Base-by-base conservation (phyloP, 2,329 filamentous ascomycete species). In the Fusarium ramigenum region DNA sequence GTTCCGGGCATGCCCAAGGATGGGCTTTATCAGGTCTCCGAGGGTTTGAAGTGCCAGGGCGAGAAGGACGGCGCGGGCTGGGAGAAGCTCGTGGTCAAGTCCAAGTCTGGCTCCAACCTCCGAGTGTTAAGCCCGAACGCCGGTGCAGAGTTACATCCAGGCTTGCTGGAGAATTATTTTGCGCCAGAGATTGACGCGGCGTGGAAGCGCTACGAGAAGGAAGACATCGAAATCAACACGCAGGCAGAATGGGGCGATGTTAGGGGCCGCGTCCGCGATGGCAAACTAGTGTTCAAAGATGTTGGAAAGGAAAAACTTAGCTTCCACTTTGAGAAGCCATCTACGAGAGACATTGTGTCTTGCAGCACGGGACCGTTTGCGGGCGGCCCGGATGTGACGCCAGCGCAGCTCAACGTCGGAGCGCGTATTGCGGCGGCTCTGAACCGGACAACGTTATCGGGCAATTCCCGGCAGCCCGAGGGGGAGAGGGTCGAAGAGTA, bases 341-440 rank as follows among this genome's bases (percentile, higher is more conserved):
- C 82, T 25, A 83, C 86, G 1, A 78, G 73, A 36, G 86, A 89
- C 76, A 85, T 89, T 61, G 89, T 88, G 74, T 83, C 82, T 56
- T 89, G 87, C 82, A 84, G 81, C 79, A 83, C 82, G n/a, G 90
- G 90, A 0, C 87, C 90, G 2, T 92, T 92, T 80, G 75, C 66
- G 18, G 68, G 47, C 12, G 72, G 72, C 12, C 75, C 83, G 9
- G 81, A 81, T 42, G 83, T 85, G 61, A 78, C 81, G 5, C 83
- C 82, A 56, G 82, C 85, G 77, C 85, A 87, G 78, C 87, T 89
- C 67, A 90, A 91, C 44, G 88, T 95, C 63, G 91, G 91, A 14
- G 92, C 94, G 0, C 87, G 93, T n/a, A 83, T 96, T 19, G 88
- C 92, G 1, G 93, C 93, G 2, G 93, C 92, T 2, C 89, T 96